These are phyloP conservation scores for Russula griseocarnosa DNA, from an alignment of 768 basidiomycete species.

Conservation along the genomic window DNA sequence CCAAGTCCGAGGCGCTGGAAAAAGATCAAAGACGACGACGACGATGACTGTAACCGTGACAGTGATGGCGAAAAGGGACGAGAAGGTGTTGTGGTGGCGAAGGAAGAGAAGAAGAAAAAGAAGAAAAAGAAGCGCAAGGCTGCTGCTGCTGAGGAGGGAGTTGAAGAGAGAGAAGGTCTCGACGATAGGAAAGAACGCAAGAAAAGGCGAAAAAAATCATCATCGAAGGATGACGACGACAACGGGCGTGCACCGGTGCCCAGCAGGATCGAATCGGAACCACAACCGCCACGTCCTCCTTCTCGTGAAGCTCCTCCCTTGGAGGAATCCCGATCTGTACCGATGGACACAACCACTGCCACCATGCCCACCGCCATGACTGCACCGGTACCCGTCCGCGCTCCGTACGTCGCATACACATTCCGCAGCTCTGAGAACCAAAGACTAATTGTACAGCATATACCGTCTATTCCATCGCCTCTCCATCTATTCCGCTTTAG, in stretches of 20 bases:
- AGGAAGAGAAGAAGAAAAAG: slow-evolving; percentile 1
- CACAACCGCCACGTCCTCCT: background rate
- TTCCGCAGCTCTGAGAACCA: background rate
- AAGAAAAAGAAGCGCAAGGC: slow-evolving; percentile 15
- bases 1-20: background rate
- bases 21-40: slow-evolving; percentile 6
- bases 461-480: too few relatives aligned
- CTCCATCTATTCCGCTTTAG: slow-evolving; percentile 18
- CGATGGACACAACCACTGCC: background rate
- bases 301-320: slow-evolving; percentile 1
- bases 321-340: background rate
- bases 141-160: slow-evolving; percentile 11
- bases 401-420: slow-evolving; percentile 25
- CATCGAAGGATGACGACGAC: slow-evolving; percentile 23
- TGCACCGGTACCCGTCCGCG: slow-evolving; percentile 5
- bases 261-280: slow-evolving; percentile 26
- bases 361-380: background rate
- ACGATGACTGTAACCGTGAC: too few relatives aligned
- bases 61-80: background rate
- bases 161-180: slow-evolving; percentile 28
- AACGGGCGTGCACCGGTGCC: slow-evolving; percentile 23
- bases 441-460: background rate
- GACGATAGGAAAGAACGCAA: slow-evolving; percentile 33
- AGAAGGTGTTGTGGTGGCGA: background rate
- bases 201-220: slow-evolving; percentile 33